Conservation (phyloP, 176 grass and related monocot species). For the Hsuehochloa calcarea region DNA sequence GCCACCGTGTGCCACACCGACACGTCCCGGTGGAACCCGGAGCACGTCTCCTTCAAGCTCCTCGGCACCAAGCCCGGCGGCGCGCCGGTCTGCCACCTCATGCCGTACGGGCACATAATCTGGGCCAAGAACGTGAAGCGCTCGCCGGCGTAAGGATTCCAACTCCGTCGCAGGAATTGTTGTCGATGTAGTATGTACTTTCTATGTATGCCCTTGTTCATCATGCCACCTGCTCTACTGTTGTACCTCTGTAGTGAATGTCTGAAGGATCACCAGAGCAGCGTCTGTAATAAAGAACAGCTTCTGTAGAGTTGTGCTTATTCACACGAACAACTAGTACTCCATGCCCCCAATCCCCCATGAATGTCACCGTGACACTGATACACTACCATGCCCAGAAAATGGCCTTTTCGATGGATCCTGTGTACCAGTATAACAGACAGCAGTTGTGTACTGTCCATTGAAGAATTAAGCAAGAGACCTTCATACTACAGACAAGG, state of each 20-base stretch:
- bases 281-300: constrained; percentile 24
- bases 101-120: constrained; percentile 52
- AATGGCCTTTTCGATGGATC: background rate
- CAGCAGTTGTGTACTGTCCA: too few relatives aligned
- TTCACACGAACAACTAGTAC: too few relatives aligned
- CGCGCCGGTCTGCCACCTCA: constrained; percentile 46
- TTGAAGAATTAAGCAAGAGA: background rate
- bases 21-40: constrained; percentile 45
- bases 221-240: background rate
- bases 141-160: constrained; percentile 3
- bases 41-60: constrained; percentile 56
- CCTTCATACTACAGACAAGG: background rate
- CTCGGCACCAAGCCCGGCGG: constrained; percentile 45
- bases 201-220: background rate
- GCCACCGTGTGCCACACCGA: constrained; percentile 53
- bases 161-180: background rate
- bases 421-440: background rate
- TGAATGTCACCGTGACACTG: background rate
- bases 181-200: background rate
- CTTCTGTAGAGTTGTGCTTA: too few relatives aligned
- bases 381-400: background rate
- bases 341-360: too few relatives aligned
- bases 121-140: constrained; percentile 39
- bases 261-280: background rate
- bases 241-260: background rate